These are phyloP conservation scores for Starmerella khaoyaiensis DNA, from an alignment of 805 yeast genomes.

Conservation along the genomic window DNA sequence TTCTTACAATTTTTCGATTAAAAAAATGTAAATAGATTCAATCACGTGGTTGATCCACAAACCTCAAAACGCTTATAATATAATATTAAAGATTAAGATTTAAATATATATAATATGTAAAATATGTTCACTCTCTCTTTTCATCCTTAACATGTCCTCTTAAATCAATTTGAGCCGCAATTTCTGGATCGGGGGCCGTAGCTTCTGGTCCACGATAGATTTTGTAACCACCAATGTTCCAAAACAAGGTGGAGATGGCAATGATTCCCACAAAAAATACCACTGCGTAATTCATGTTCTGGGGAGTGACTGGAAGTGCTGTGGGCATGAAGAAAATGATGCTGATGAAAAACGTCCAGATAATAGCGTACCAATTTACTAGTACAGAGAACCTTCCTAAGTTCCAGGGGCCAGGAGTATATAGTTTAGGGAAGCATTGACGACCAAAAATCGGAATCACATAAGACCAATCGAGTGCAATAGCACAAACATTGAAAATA, in stretches of 20 bases:
- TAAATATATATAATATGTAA: background rate
- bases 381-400: constrained; percentile 35
- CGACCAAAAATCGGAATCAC: constrained; percentile 49
- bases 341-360: constrained; percentile 22
- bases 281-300: constrained; percentile 25
- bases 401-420: constrained; percentile 56
- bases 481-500: constrained; percentile 60
- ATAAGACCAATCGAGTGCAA: constrained; percentile 54
- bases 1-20: too few relatives aligned
- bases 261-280: constrained; percentile 22
- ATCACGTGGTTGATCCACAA: too few relatives aligned
- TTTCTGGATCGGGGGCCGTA: constrained; percentile 21
- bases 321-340: constrained; percentile 24
- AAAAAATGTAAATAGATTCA: too few relatives aligned
- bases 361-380: constrained; percentile 18
- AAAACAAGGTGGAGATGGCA: constrained; percentile 15
- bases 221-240: constrained; percentile 21
- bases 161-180: constrained; percentile 15
- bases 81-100: background rate
- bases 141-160: constrained; percentile 20
- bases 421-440: constrained; percentile 42
- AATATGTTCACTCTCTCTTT: constrained; percentile 10
- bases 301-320: constrained; percentile 21
- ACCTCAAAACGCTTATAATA: too few relatives aligned
- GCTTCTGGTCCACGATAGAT: constrained; percentile 21